Conservation (phyloP, 2,329 filamentous ascomycete genomes). For the Aulographum hederae region DNA sequence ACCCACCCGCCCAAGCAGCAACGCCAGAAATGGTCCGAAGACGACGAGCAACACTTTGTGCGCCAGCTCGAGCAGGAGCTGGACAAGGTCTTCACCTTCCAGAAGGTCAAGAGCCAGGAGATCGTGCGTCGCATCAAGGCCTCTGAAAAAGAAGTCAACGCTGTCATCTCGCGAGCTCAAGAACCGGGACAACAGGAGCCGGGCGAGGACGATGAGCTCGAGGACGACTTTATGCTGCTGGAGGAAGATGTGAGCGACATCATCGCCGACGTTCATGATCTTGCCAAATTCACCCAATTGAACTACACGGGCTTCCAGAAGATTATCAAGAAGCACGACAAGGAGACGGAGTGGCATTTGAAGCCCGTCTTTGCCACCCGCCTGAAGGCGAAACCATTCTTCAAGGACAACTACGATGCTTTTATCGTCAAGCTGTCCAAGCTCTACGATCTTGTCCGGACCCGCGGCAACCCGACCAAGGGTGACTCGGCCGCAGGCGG, state of each 20-base stretch:
- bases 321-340: constrained; percentile 99
- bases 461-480: constrained; percentile 77
- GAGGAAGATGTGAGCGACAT: constrained; percentile 95
- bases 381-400: constrained; percentile 92
- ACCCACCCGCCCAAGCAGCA: constrained; percentile 20
- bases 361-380: constrained; percentile 91
- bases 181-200: constrained; percentile 23
- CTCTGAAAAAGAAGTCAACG: constrained; percentile 75
- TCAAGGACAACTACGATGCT: constrained; percentile 95
- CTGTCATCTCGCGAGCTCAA: constrained; percentile 42
- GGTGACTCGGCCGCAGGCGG: constrained; percentile 86
- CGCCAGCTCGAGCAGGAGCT: constrained; percentile 74
- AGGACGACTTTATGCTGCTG: constrained; percentile 85
- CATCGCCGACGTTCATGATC: constrained; percentile 93
- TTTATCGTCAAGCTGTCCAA: constrained; percentile 90
- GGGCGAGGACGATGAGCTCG: constrained; percentile 30
- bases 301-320: constrained; percentile 99
- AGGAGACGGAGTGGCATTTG: constrained; percentile 85
- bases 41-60: constrained; percentile 81
- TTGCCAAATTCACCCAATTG: constrained; percentile 94
- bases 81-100: constrained; percentile 94
- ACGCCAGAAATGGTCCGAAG: constrained; percentile 64
- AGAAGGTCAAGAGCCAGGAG: constrained; percentile 92
- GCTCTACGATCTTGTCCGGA: constrained; percentile 87
- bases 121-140: constrained; percentile 79